phyloP scores from a whole-genome alignment of 768 basidiomycete genomes.

The Exidia glandulosa region DNA sequence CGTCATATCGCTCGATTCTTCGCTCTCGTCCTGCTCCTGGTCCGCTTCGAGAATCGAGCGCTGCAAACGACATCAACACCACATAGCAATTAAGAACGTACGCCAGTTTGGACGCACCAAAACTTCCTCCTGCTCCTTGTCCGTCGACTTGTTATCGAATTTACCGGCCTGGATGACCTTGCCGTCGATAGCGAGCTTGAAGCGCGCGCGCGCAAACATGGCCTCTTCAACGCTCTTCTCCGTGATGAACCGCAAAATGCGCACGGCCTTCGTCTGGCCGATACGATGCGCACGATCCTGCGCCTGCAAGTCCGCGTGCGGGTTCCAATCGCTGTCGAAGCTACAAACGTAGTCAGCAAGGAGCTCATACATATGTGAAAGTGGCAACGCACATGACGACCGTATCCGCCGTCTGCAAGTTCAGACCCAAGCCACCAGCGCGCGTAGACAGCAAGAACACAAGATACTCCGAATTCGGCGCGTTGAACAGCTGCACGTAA shows the following conservation, averaged over 20 bases:
- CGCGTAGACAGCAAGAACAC: constrained; percentile 92
- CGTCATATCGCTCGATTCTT: constrained; percentile 85
- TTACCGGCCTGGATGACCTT: constrained; percentile 99
- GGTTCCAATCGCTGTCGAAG: constrained; percentile 88
- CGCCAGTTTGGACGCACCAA: constrained; percentile 42
- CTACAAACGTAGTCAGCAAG: constrained; percentile 24
- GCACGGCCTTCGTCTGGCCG: constrained; percentile 95
- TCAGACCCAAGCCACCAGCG: constrained; percentile 88
- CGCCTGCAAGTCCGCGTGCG: constrained; percentile 96
- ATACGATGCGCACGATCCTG: constrained; percentile 99
- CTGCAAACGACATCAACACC: constrained; percentile 26
- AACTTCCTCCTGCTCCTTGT: constrained; percentile 95
- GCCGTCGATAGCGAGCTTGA: constrained; percentile 97
- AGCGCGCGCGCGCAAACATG: constrained; percentile 88
- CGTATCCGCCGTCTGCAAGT: constrained; percentile 92
- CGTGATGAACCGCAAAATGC: constrained; percentile 93
- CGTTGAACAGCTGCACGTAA: constrained; percentile 81
- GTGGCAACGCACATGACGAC: constrained; percentile 70
- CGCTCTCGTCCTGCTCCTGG: constrained; percentile 72
- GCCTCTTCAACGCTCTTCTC: constrained; percentile 98
- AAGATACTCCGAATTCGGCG: constrained; percentile 74
- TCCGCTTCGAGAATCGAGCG: constrained; percentile 85
- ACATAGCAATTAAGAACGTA: neutral
- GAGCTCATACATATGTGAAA: neutral
- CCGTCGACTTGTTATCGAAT: constrained; percentile 97